Base-by-base conservation (phyloP, 306 rosid genomes). In the Quercus engelmannii region DNA sequence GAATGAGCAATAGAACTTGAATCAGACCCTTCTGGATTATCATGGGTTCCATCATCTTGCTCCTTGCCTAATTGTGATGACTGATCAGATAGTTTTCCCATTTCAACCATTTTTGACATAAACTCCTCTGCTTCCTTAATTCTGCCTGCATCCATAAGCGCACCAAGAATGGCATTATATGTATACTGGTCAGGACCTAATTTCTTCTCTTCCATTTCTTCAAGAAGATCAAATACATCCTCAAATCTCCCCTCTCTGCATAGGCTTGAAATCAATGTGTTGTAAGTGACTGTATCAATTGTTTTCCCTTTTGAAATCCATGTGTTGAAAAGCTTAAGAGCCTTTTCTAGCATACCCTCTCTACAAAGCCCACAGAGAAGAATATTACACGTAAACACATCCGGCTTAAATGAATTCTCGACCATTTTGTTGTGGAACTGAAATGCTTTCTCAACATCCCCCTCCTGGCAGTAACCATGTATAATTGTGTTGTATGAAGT, bases 281-380 rank as follows among this genome's bases (percentile, higher is more conserved):
- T 94, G 85, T 94, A 94, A 5, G 97, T 90, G 79, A 95, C 92
- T n/a, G 35, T 81, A 77, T 94, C 90, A 21, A 90, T 35, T 18
- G 83, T 77, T 78, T 87, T 90, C 67, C 87, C 97, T 86, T 89
- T 87, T 5, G 86, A 87, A 73, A 89, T 81, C 97, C 91, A 94
- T 18, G 90, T 62, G 77, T 86, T 65, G 77, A 92, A 91, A 74
- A 94, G 89, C 76, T 76, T 89, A 71, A 87, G 85, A 81, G 95
- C 99, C 85, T 86, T 92, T 75, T 94, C 97, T 68, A 92, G 79
- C 95, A 86, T 87, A 23, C 94, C 91, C 83, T 82, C 85, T 61
- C 51, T 84, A 71, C 97, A 94, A 68, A 94, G 88, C 61, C 97
- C 99, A 69, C 69, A 76, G 67, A 94, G 97, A 83, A 94, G 97